Evolutionary conservation across 2,329 filamentous ascomycete genomes (phyloP).

Genomic region (Penicillium sp.): DNA sequence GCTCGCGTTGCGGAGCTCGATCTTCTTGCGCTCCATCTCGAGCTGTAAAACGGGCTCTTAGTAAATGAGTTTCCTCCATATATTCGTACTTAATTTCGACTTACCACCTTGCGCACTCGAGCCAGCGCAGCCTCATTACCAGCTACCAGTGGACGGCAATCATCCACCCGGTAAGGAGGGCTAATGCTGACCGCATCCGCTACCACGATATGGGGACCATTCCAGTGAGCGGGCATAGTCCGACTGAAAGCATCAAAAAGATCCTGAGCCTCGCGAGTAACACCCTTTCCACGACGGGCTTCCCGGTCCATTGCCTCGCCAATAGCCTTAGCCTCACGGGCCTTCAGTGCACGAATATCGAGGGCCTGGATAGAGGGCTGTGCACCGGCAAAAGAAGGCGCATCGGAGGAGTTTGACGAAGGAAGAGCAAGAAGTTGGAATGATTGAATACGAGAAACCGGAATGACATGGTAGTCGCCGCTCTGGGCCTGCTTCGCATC

Average conservation of each 20-base stretch:
- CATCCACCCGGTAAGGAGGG: conserved; percentile 61
- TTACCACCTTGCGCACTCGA: conserved; percentile 54
- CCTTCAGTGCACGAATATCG: conserved; percentile 58
- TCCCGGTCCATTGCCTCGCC: conserved; percentile 61
- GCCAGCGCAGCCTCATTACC: conserved; percentile 48
- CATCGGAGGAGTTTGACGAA: conserved; percentile 36
- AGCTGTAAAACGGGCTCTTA: conserved; percentile 35
- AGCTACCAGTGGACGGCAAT: conserved; percentile 51
- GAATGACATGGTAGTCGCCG: conserved; percentile 64
- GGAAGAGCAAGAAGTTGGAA: conserved; percentile 58
- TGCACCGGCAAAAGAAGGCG: conserved; percentile 53
- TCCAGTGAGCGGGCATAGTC: conserved; percentile 65
- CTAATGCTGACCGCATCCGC: conserved; percentile 63
- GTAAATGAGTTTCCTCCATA: neutral
- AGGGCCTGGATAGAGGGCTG: conserved; percentile 50
- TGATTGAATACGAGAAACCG: conserved; percentile 61
- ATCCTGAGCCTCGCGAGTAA: conserved; percentile 64
- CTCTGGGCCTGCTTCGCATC: conserved; percentile 45
- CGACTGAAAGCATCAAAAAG: conserved; percentile 65
- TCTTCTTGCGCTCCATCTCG: conserved; percentile 55
- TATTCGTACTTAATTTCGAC: conserved; percentile 25
- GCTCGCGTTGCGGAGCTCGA: conserved; percentile 48
- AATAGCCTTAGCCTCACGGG: conserved; percentile 60
- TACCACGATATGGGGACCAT: conserved; percentile 61
- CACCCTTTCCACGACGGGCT: conserved; percentile 62